A percentile compares a stretch with the other conserved stretches of the same genome.
Evolutionary conservation across 164 flowering plant genomes (phyloP).

Genomic region (Macadamia integrifolia): DNA sequence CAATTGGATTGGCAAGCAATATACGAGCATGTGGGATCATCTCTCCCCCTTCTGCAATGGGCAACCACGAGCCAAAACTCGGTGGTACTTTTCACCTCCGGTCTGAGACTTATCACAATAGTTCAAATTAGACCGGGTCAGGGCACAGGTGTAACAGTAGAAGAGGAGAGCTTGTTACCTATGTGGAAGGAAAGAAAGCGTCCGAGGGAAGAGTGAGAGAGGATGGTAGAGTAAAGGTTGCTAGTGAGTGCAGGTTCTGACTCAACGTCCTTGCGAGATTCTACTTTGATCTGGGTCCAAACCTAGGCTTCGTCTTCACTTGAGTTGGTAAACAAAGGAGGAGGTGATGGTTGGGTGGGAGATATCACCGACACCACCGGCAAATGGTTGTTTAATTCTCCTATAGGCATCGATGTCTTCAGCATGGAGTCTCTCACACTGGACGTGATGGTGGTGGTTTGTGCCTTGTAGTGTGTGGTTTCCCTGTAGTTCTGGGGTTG

Average conservation of each 20-base stretch:
- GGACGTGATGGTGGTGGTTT: no score
- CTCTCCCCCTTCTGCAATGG: no score
- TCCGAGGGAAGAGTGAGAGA: slow-evolving; percentile 68
- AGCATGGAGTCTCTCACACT: not conserved
- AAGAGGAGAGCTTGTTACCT: slow-evolving; percentile 79
- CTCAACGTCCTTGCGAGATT: slow-evolving; percentile 73
- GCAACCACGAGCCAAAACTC: no score
- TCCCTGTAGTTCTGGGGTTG: no score
- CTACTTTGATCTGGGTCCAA: slow-evolving; percentile 67
- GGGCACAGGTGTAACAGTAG: slow-evolving; percentile 23
- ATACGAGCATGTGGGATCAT: no score
- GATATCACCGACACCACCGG: not conserved
- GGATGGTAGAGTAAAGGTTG: slow-evolving; percentile 75
- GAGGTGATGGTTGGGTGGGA: not conserved
- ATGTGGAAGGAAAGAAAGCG: slow-evolving; percentile 66
- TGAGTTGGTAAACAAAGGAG: not conserved
- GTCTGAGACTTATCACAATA: no score
- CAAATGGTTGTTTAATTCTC: not conserved
- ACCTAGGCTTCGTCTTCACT: slow-evolving; percentile 40
- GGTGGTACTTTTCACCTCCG: no score
- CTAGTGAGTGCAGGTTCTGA: slow-evolving; percentile 82
- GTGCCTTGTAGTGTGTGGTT: no score
- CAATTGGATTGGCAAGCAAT: no score
- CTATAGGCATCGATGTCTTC: not conserved
- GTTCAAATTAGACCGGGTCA: no score